These are phyloP conservation scores for Cercospora sp. DNA, from an alignment of 2,329 filamentous ascomycete species.

Conservation along the genomic window DNA sequence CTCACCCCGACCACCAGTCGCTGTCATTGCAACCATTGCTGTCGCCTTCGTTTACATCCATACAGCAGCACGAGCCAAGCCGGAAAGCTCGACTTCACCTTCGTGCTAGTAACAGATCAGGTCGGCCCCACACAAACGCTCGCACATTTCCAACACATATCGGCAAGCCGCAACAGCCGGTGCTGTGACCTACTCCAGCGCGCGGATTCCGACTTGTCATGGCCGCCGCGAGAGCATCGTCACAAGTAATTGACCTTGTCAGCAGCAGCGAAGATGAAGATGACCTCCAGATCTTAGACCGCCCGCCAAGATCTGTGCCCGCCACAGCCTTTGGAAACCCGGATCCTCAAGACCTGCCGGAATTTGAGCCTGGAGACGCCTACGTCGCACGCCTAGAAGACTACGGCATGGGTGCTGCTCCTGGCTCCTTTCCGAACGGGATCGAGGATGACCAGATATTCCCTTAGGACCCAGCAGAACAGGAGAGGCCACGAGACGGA, in stretches of 20 bases:
- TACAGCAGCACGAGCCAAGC: background rate
- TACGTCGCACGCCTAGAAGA: background rate
- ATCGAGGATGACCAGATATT: background rate
- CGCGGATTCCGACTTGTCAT: background rate
- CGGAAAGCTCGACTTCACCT: background rate
- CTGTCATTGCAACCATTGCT: background rate
- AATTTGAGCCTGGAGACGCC: background rate
- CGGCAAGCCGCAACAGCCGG: background rate
- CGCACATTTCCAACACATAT: background rate
- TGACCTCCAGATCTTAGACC: constrained; percentile 1
- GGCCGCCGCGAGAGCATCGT: constrained; percentile 9
- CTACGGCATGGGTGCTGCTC: background rate
- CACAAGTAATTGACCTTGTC: constrained; percentile 30
- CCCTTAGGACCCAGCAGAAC: background rate
- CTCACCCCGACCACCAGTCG: background rate
- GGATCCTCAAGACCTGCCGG: background rate
- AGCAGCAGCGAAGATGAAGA: constrained; percentile 30
- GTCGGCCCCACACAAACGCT: background rate
- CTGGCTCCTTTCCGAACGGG: background rate
- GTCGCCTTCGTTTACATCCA: background rate
- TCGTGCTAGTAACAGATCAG: background rate
- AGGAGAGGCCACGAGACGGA: background rate
- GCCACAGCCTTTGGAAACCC: background rate
- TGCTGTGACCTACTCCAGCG: background rate
- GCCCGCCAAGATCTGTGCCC: background rate